phyloP scores from a whole-genome alignment of 2,329 filamentous ascomycete genomes.

The Eutypa lata region DNA sequence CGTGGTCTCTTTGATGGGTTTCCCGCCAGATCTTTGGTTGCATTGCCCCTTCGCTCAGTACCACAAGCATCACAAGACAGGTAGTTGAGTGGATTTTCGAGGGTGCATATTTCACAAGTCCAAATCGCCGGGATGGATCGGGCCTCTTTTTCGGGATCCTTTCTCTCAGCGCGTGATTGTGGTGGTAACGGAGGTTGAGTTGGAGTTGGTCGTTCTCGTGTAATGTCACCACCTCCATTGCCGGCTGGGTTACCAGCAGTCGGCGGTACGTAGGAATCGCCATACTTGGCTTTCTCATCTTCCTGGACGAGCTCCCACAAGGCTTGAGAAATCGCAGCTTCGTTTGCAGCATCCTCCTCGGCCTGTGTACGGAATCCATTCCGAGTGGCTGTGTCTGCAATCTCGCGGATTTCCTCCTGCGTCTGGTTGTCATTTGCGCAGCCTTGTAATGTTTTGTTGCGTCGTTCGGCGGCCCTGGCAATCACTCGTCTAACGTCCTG shows the following conservation, averaged over 20 bases:
- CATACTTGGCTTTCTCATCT: conserved; percentile 59
- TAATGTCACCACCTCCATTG: conserved; percentile 29
- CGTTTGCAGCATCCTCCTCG: conserved; percentile 86
- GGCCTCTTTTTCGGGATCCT: background rate
- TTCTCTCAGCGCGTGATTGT: background rate
- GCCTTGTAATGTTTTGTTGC: conserved; percentile 64
- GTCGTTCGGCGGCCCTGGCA: conserved; percentile 66
- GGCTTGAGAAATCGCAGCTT: conserved; percentile 80
- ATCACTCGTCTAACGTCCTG: conserved; percentile 71
- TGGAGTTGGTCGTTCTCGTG: conserved; percentile 5
- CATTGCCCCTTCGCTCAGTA: conserved; percentile 35
- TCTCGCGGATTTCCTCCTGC: conserved; percentile 62
- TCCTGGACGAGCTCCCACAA: conserved; percentile 84
- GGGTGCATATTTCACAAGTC: conserved; percentile 55
- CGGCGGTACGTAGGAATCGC: conserved; percentile 48
- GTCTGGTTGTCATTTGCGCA: conserved; percentile 72
- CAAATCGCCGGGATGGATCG: conserved; percentile 33
- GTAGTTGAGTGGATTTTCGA: conserved; percentile 50
- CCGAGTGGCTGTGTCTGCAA: conserved; percentile 60
- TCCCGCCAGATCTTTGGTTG: conserved; percentile 16
- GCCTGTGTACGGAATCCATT: conserved; percentile 80
- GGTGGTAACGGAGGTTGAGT: background rate
- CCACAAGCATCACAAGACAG: conserved; percentile 58
- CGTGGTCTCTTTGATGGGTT: conserved; percentile 17
- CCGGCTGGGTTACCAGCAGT: conserved; percentile 51